Evolutionary conservation across 2,329 filamentous ascomycete species (phyloP), one percentile per base, ranked within the genome.

Genomic region (Fusarium sp.): DNA sequence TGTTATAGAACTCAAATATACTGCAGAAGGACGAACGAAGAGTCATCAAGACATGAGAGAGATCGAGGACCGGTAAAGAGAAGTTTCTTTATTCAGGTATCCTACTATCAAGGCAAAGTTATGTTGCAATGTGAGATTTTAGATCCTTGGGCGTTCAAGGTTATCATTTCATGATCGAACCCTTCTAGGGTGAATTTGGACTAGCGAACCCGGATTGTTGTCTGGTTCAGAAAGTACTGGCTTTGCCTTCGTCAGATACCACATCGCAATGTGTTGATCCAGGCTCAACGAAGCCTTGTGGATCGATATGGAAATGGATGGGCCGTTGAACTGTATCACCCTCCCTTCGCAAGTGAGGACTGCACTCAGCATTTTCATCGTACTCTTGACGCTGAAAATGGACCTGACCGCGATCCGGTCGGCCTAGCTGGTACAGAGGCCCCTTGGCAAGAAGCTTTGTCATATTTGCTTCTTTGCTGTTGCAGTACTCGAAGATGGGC

Each of bases 1-100:
- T 3, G 68, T 62, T 7, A 47, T 60, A 12, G 68, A 65, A 10
- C 7, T 71, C 3, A 65, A 71, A 30, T 54, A 65, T 24, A 68
- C 68, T 5, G 62, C 17, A 5, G n/a, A 28, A 11, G 26, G 2
- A 20, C 62, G 21, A 46, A 55, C 11, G 66, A 54, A 9, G 32
- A 34, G 26, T n/a, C 7, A 8, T 8, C 2, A 51, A 43, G 36
- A 15, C 5, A 36, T 43, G 17, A 56, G 62, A 23, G 58, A 47
- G 10, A 4, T 15, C 20, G 21, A 19, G 8, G 21, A 9, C n/a
- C 30, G 8, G 14, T 11, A 4, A 4, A 20, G 9, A 14, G 17
- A 9, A 11, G 2, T 7, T 3, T 17, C 6, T 28, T 10, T 26
- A 43, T 42, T 42, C 1, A 14, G 20, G 19, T 53, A 53, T 42